Percentiles rank a stretch among this genome's conserved stretches.
Conservation (phyloP, 768 basidiomycete species). For the Pulveroboletus frians region DNA sequence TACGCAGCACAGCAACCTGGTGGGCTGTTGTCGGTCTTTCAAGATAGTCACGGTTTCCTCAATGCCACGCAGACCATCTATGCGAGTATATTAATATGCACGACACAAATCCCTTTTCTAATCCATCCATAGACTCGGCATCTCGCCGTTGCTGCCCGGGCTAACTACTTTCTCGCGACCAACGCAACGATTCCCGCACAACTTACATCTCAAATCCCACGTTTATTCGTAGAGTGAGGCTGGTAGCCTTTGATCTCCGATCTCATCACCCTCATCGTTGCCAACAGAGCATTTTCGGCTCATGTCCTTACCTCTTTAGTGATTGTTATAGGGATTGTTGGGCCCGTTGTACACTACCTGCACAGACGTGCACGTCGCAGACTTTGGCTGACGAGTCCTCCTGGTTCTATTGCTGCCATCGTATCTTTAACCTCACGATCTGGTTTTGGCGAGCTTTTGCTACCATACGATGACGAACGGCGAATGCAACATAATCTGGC, state of each 20-base stretch:
- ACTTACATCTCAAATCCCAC: constrained; percentile 39
- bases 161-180: constrained; percentile 50
- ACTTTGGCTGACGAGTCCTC: constrained; percentile 48
- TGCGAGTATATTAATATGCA: constrained; percentile 11
- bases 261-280: constrained; percentile 1
- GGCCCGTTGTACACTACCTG: constrained; percentile 42
- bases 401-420: constrained; percentile 55
- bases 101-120: not conserved
- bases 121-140: constrained; percentile 44
- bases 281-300: constrained; percentile 45
- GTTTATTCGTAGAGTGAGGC: constrained; percentile 57
- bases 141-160: constrained; percentile 51
- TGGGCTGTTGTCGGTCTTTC: constrained; percentile 44
- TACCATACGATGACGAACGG: constrained; percentile 50
- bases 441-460: constrained; percentile 57
- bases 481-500: constrained; percentile 45
- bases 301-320: constrained; percentile 47
- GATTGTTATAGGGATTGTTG: constrained; percentile 44
- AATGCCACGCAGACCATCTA: constrained; percentile 43
- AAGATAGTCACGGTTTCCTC: constrained; percentile 45
- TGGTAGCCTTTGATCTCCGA: not conserved
- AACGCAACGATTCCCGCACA: constrained; percentile 37
- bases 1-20: constrained; percentile 39
- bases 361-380: constrained; percentile 44
- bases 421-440: constrained; percentile 55